Evolutionary conservation across 768 basidiomycete species (phyloP).

Genomic region (Collybia mongolica): DNA sequence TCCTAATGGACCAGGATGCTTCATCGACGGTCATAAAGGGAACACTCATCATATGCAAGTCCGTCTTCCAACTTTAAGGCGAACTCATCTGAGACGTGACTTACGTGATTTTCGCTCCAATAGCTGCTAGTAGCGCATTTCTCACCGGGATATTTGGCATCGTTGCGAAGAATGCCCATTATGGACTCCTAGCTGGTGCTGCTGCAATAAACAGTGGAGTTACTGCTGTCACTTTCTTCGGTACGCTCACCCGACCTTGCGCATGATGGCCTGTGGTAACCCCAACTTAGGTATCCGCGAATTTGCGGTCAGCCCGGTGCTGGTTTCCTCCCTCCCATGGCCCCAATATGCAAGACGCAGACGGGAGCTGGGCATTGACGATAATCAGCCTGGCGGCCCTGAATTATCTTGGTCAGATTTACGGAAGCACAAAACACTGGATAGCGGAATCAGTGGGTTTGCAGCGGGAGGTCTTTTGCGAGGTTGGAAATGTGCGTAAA

Average conservation of each 20-base stretch:
- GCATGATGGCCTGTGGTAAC: not conserved
- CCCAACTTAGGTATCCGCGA: constrained; percentile 63
- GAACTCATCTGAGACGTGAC: constrained; percentile 19
- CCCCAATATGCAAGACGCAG: constrained; percentile 47
- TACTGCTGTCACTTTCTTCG: constrained; percentile 75
- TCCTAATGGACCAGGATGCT: constrained; percentile 29
- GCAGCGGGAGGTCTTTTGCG: constrained; percentile 60
- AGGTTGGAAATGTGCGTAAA: constrained; percentile 54
- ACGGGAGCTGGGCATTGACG: constrained; percentile 22
- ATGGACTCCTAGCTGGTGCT: constrained; percentile 47
- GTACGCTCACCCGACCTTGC: constrained; percentile 40
- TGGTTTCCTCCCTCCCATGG: constrained; percentile 44
- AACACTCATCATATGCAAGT: constrained; percentile 76
- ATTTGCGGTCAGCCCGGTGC: constrained; percentile 65
- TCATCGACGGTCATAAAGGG: constrained; percentile 51
- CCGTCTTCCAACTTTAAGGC: constrained; percentile 42
- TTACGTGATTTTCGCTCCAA: constrained; percentile 12
- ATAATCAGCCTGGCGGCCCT: constrained; percentile 8
- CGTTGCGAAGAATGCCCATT: constrained; percentile 44
- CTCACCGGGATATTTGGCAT: constrained; percentile 43
- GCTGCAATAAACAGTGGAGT: constrained; percentile 74
- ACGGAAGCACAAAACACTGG: constrained; percentile 59
- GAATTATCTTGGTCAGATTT: constrained; percentile 49
- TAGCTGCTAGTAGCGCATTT: constrained; percentile 61
- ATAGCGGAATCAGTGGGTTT: constrained; percentile 73